Evolutionary conservation across 108 stramenopile genomes (phyloP).

Genomic region (Halocafeteria seosinensis): DNA sequence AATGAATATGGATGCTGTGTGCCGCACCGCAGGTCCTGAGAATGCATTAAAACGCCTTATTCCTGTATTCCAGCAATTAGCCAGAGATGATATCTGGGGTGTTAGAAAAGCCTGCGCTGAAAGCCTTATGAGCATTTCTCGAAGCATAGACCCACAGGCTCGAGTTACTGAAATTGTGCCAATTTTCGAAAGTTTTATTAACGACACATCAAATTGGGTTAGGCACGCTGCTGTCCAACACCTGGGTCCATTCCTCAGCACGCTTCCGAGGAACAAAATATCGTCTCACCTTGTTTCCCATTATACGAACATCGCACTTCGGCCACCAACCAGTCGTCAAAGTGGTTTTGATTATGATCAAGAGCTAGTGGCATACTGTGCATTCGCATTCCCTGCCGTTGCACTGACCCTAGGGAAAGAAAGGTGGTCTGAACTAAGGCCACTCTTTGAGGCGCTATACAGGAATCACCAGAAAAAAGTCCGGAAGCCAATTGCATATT

Average conservation of each 20-base stretch:
- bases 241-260: slow-evolving; percentile 39
- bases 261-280: slow-evolving; percentile 26
- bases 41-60: slow-evolving; percentile 52
- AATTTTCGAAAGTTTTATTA: slow-evolving; percentile 24
- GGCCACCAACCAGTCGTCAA: slow-evolving; percentile 51
- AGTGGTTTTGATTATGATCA: background rate
- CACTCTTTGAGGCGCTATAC: slow-evolving; percentile 56
- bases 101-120: slow-evolving; percentile 58
- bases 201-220: slow-evolving; percentile 34
- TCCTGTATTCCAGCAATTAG: slow-evolving; percentile 66
- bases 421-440: slow-evolving; percentile 54
- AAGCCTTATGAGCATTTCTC: slow-evolving; percentile 31
- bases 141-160: slow-evolving; percentile 19
- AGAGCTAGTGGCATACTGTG: slow-evolving; percentile 68
- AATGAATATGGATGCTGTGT: slow-evolving; percentile 67
- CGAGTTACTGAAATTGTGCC: slow-evolving; percentile 18
- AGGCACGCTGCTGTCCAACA: slow-evolving; percentile 35
- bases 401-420: slow-evolving; percentile 61
- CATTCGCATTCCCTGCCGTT: slow-evolving; percentile 88
- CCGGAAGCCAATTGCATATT: slow-evolving; percentile 52
- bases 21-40: slow-evolving; percentile 59
- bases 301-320: slow-evolving; percentile 57
- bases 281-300: slow-evolving; percentile 45
- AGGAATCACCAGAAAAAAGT: slow-evolving; percentile 41
- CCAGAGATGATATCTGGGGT: slow-evolving; percentile 72